Evolutionary conservation across 768 basidiomycete species (phyloP), one percentile per base, ranked within the genome.

Genomic region (Podaxis mareebaensis): DNA sequence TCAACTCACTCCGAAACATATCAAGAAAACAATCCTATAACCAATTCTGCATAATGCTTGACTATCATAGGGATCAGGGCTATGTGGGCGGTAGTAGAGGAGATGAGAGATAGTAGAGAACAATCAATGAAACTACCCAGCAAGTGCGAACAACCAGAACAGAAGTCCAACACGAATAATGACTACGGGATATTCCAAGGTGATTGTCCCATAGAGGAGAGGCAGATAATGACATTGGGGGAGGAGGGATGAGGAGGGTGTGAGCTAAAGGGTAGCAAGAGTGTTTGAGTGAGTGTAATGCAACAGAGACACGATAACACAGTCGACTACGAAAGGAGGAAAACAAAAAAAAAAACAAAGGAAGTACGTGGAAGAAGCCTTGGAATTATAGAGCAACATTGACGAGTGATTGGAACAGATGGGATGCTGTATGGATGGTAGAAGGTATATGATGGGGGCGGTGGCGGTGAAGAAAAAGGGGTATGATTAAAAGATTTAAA

Each of bases 1-100:
- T 33, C 33, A 10, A 24, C 24, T 24, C 10, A 28, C 49, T 51
- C 26, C 8, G 12, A 51, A 11, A 24, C 26, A 12, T 12, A 15
- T 20, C 30, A 51, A 2, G 8, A 22, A 26, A 38, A 49, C 49
- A 36, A 36, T 46, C 58, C 46, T 59, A 59, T 59, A 49, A 58
- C 46, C 57, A 51, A 58, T 49, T 59, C 46, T 59, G 58, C 58
- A 59, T 59, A 49, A 49, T 59, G 58, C 58, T 36, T 59, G 44
- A 38, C 58, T 59, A 59, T 24, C 58, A 59, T 59, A 56, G 53
- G 52, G 42, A 36, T 17, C 36, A n/a, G 28, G 20, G 57, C 22
- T 46, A 46, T 22, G 15, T 42, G 17, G 12, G 10, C 1, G n/a
- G 44, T 42, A 13, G 5, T 11, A n/a, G 28, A n/a, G 53, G 20